Evolutionary conservation across 139 green algal species (phyloP).

Genomic region (Ulvella scutata): DNA sequence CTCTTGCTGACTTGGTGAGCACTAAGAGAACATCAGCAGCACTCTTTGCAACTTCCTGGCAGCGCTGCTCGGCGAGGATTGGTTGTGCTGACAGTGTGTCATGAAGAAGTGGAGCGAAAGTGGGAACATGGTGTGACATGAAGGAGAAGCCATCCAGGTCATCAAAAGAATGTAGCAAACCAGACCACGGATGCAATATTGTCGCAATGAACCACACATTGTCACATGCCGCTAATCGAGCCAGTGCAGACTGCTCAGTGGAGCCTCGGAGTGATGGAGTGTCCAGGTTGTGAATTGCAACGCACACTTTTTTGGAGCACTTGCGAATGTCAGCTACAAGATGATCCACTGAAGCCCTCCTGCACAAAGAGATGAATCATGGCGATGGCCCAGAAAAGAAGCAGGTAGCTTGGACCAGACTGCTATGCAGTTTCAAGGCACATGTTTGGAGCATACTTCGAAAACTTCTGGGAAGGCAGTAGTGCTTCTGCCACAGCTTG

Average conservation of each 20-base stretch:
- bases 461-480: too few relatives aligned
- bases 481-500: too few relatives aligned
- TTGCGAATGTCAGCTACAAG: too few relatives aligned
- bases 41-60: not conserved
- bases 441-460: too few relatives aligned
- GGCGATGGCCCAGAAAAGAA: too few relatives aligned
- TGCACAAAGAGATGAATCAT: too few relatives aligned
- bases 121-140: not conserved
- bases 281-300: not conserved
- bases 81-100: not conserved
- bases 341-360: too few relatives aligned
- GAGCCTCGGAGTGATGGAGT: not conserved
- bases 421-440: too few relatives aligned
- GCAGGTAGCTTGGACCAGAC: too few relatives aligned
- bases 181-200: not conserved
- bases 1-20: not conserved
- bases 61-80: not conserved
- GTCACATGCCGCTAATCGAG: not conserved
- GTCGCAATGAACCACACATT: not conserved
- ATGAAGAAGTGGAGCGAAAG: not conserved
- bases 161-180: not conserved
- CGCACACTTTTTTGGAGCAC: too few relatives aligned
- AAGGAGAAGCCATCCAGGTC: not conserved
- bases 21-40: not conserved
- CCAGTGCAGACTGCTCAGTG: not conserved